phyloP scores from a whole-genome alignment of 306 rosid species.

The Acacia melanoxylon region DNA sequence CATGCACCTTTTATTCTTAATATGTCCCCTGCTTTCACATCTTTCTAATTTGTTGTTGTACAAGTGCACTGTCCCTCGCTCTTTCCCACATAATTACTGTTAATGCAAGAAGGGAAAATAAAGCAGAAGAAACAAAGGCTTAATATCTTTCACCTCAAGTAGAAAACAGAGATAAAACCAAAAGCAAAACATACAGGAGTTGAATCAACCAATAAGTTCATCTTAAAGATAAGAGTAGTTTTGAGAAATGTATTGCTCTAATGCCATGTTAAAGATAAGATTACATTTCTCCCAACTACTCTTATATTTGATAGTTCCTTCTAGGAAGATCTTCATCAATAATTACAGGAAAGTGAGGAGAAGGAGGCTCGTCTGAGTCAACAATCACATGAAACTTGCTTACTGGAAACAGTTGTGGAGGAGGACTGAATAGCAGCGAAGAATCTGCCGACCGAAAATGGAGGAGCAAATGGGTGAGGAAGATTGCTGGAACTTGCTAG shows the following conservation, averaged over 20 bases:
- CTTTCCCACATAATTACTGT: not conserved
- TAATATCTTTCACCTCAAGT: not conserved
- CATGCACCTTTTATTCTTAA: not conserved
- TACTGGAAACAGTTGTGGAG: not conserved
- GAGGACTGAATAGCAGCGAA: not conserved
- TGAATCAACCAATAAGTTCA: not conserved
- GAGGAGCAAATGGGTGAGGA: conserved; percentile 32
- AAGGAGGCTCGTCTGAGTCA: not conserved
- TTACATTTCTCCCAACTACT: too few relatives aligned
- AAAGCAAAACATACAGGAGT: not conserved
- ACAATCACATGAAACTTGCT: not conserved
- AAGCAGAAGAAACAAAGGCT: not conserved
- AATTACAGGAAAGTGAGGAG: not conserved
- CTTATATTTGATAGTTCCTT: not conserved
- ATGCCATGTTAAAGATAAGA: too few relatives aligned
- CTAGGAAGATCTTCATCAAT: not conserved
- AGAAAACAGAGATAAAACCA: not conserved
- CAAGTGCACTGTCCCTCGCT: not conserved
- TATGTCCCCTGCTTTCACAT: not conserved
- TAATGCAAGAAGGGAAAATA: not conserved
- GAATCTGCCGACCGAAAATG: conserved; percentile 24
- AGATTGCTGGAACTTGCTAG: conserved; percentile 28
- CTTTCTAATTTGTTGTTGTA: not conserved
- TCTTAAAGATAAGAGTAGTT: too few relatives aligned
- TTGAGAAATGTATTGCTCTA: too few relatives aligned